Base-by-base conservation (phyloP, 192 early-diverging fungal species). In the Coemansia sp. region DNA sequence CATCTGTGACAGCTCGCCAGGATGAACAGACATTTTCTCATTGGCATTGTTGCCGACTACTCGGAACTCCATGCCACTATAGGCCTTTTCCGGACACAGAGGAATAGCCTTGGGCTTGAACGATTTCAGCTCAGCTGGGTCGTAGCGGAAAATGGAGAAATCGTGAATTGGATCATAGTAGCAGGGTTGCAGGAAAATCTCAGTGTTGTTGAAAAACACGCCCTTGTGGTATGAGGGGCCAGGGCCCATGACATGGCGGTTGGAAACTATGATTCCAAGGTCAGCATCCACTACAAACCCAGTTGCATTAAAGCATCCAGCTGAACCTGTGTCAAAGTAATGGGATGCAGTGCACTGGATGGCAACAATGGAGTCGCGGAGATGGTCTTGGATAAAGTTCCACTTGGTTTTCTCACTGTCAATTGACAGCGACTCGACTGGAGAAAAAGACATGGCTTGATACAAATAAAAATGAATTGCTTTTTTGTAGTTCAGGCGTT, bases 111-210 rank as follows among this genome's bases (percentile, higher is more conserved):
- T 67, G 6, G 74, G 74, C 55, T 49, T 34, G 25, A 67, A 30
- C 2, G 50, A 51, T 39, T 67, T 66, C 52, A 92, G 85, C 62
- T 87, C 83, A 16, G 81, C 67, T 0, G 90, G 72, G 60, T 90
- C 83, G 52, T 90, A 92, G 73, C 85, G 82, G 69, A 90, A 82
- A 58, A 92, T 88, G 4, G 89, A 84, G 86, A 90, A 92, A 65
- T 92, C 89, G 62, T 92, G 89, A n/a, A 89, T 76, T 0, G 90
- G 90, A 58, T 91, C 90, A 45, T 86, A 84, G 62, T 89, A 90
- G 48, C 87, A 75, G 1, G 88, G 84, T 28, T 84, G 78, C 59
- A 90, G 60, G 36, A 78, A 81, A 16, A 90, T 84, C 55, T 89
- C 87, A 59, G 88, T 84, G 57, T 87, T 84, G 65, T 88, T 85